A percentile compares a stretch with the other conserved stretches of the same genome.
These are phyloP conservation scores for Malbranchea cinnamomea DNA, from an alignment of 2,329 filamentous ascomycete genomes.

Conservation along the genomic window DNA sequence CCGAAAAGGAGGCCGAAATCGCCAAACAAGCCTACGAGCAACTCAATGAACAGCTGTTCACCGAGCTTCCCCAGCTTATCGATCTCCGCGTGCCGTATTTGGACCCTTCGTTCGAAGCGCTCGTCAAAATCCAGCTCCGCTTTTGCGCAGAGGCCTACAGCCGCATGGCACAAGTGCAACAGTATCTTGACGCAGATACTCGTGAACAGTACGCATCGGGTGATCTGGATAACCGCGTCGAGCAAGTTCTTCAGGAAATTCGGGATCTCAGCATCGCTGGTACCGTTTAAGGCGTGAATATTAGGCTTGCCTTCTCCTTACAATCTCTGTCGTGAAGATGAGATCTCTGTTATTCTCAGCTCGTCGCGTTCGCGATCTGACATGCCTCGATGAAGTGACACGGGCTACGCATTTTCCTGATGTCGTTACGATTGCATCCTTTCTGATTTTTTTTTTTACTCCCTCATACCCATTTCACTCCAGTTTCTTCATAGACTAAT, in stretches of 20 bases:
- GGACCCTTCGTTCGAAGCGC: constrained; percentile 89
- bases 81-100: constrained; percentile 93
- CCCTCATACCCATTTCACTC: too few species aligned
- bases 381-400: too few species aligned
- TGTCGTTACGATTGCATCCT: too few species aligned
- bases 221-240: constrained; percentile 77
- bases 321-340: constrained; percentile 1
- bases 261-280: constrained; percentile 84
- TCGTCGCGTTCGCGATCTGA: too few species aligned
- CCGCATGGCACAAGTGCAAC: constrained; percentile 97
- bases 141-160: constrained; percentile 98
- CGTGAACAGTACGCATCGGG: constrained; percentile 92
- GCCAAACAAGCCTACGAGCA: constrained; percentile 88
- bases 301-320: too few species aligned
- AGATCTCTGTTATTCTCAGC: too few species aligned
- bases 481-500: too few species aligned
- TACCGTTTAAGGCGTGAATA: too few species aligned
- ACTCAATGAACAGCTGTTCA: constrained; percentile 88
- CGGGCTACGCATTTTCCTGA: too few species aligned
- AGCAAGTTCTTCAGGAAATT: constrained; percentile 94
- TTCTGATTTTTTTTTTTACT: too few species aligned
- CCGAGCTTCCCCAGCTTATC: constrained; percentile 87
- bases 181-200: constrained; percentile 91
- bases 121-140: constrained; percentile 94
- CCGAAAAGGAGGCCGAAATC: constrained; percentile 93